Evolutionary conservation across 306 rosid species (phyloP), one percentile per base, ranked within the genome.

Genomic region (Hippophae rhamnoides): DNA sequence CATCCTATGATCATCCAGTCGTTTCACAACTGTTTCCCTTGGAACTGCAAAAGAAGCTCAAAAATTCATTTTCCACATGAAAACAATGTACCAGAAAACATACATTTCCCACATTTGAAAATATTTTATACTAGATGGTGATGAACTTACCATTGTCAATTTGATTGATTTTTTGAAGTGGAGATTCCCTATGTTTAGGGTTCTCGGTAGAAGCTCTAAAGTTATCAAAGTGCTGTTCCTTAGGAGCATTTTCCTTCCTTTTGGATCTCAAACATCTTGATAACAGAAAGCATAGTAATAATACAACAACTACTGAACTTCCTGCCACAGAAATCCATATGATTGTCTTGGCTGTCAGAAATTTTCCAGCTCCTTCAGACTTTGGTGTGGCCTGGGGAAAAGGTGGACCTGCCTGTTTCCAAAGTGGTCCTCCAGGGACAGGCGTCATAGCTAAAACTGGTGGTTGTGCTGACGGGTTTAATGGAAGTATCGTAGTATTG

Each of bases 401-500:
- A 47, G 90, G 94, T 61, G 82, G 75, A 66, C 62, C 56, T 56
- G 73, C 73, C 26, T 48, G 77, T 55, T 43, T 56, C 78, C 76
- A 46, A 13, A 84, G 81, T 56, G 75, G 74, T 73, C 27, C 61
- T 52, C 7, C 49, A 7, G 79, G 72, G 46, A 78, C 57, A 42
- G 84, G 80, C 13, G 78, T 62, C 63, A 54, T n/a, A 8, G 84
- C 79, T 58, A 69, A 58, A 52, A 84, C 79, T 43, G 70, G 70
- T 26, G 86, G 76, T 43, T 84, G 73, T 18, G 73, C 73, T n/a
- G 87, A 76, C 31, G 77, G 78, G 40, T 86, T 77, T 8, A 90
- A 60, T 41, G 79, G 83, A 67, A 90, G 68, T 55, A 84, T 63
- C 7, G 83, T 76, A 26, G 88, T 85, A 68, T 88, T 88, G 67